These are phyloP conservation scores for Pichia ethanolica DNA, from an alignment of 805 yeast genomes.

Conservation along the genomic window DNA sequence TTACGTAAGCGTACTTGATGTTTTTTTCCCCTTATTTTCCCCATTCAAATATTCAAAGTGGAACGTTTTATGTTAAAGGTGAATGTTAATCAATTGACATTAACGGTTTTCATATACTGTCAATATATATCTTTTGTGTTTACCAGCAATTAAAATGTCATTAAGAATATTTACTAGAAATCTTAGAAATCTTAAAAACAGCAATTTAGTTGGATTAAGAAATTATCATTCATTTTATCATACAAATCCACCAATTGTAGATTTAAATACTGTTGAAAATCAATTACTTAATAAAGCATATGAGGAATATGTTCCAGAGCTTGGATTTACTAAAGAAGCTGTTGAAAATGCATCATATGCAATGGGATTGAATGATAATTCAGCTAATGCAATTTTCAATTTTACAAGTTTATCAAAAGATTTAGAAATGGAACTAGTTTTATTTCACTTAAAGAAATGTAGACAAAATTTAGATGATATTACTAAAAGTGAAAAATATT, in stretches of 20 bases:
- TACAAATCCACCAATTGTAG: slow-evolving; percentile 31
- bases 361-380: slow-evolving; percentile 33
- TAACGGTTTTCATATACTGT: too few species aligned
- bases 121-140: too few species aligned
- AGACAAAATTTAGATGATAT: slow-evolving; percentile 31
- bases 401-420: slow-evolving; percentile 24
- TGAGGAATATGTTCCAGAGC: slow-evolving; percentile 32
- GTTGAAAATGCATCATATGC: slow-evolving; percentile 38
- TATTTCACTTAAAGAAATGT: slow-evolving; percentile 39
- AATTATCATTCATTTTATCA: slow-evolving; percentile 32
- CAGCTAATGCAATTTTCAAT: slow-evolving; percentile 34
- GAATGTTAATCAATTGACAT: too few species aligned
- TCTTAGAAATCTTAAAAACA: too few species aligned
- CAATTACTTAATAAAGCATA: slow-evolving; percentile 29
- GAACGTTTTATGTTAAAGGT: too few species aligned
- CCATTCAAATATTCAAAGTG: too few species aligned
- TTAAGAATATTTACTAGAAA: not conserved
- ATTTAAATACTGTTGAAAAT: slow-evolving; percentile 30
- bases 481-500: slow-evolving; percentile 17
- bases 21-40: too few species aligned
- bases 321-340: slow-evolving; percentile 37
- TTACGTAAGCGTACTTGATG: too few species aligned
- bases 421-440: slow-evolving; percentile 34
- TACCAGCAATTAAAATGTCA: not conserved
- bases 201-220: slow-evolving; percentile 14